A percentile compares a stretch with the other conserved stretches of the same genome.
Conservation (phyloP, 1,284 basidiomycete species). For the Testicularia cyperi region DNA sequence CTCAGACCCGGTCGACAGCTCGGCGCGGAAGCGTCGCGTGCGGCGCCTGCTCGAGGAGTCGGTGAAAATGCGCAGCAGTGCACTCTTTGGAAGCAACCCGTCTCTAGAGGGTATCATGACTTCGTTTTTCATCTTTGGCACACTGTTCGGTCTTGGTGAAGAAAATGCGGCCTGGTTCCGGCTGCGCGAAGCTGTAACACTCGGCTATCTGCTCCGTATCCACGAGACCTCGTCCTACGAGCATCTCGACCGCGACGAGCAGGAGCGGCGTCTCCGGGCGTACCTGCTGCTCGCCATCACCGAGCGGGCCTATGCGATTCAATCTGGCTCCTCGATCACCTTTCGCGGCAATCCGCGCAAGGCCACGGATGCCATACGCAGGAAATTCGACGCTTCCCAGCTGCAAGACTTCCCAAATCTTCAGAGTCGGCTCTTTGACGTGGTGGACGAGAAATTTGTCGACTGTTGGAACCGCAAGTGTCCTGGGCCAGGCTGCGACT, state of each 20-base stretch:
- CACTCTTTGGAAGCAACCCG: slow-evolving; percentile 39
- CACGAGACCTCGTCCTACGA: slow-evolving; percentile 51
- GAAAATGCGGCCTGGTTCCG: slow-evolving; percentile 51
- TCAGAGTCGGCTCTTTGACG: slow-evolving; percentile 35
- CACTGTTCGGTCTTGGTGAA: slow-evolving; percentile 44
- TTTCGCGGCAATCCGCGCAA: slow-evolving; percentile 45
- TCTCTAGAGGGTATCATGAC: slow-evolving; percentile 41
- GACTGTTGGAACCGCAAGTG: slow-evolving; percentile 52
- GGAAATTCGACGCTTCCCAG: slow-evolving; percentile 36
- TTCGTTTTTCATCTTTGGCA: slow-evolving; percentile 52
- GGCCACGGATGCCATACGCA: slow-evolving; percentile 30
- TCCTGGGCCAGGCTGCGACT: slow-evolving; percentile 34
- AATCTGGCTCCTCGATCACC: slow-evolving; percentile 40
- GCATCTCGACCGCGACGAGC: slow-evolving; percentile 47
- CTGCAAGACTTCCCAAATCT: slow-evolving; percentile 46
- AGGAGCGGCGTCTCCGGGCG: slow-evolving; percentile 46
- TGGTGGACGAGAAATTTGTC: slow-evolving; percentile 52
- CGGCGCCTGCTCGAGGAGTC: slow-evolving; percentile 36
- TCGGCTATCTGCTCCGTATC: slow-evolving; percentile 49
- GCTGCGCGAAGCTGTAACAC: slow-evolving; percentile 47
- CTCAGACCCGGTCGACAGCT: slow-evolving; percentile 30
- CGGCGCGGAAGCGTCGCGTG: slow-evolving; percentile 24
- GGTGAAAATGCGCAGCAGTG: slow-evolving; percentile 36
- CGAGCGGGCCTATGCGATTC: slow-evolving; percentile 50
- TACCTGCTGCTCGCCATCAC: slow-evolving; percentile 57